Evolutionary conservation across 2,329 filamentous ascomycete genomes (phyloP), one percentile per base, ranked within the genome.

Genomic region (Elsinoe perseae): DNA sequence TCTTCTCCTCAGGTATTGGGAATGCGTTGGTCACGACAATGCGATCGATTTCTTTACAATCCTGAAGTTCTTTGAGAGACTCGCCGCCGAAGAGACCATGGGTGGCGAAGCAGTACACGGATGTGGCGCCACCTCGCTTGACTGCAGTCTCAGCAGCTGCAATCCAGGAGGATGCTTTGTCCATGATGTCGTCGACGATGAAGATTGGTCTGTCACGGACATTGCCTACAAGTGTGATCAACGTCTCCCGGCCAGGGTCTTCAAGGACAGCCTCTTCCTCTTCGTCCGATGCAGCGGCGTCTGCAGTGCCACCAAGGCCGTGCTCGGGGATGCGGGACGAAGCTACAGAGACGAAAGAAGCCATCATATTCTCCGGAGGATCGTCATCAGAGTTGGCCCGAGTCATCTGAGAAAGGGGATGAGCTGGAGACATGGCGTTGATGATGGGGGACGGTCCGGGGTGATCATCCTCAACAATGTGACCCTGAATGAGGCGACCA

Each of bases 141-240:
- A 95, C 88, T 1, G 95, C 92, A 1, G 91, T 95, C 76, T 98
- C 93, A 10, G 93, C 93, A 5, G 93, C 93, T 4, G 92, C 92
- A 63, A 98, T 95, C 93, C 93, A 98, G 5, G 89, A 95, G 12
- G 87, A 89, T 8, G 90, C 85, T 75, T 95, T 96, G 74, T 98
- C 93, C 66, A 98, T 96, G 87, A 98, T 97, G 70, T 98, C 93
- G 69, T 98, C 93, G 50, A 98, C 87, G 59, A 98, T 90, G 68
- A 98, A 86, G 55, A 97, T 93, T 0, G 89, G 85, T 58, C 89
- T 83, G 68, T 89, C 84, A 67, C 84, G 86, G 59, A 98, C 93
- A 65, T 97, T 89, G 59, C 93, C 93, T 12, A 98, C 93, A n/a
- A 98, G 78, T 0, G 93, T 98, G 64, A 98, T 95, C 76, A 92